A percentile compares a stretch with the other conserved stretches of the same genome.
Evolutionary conservation across 352 stramenopile genomes (phyloP).

Genomic region (Phytopythium aichiense): DNA sequence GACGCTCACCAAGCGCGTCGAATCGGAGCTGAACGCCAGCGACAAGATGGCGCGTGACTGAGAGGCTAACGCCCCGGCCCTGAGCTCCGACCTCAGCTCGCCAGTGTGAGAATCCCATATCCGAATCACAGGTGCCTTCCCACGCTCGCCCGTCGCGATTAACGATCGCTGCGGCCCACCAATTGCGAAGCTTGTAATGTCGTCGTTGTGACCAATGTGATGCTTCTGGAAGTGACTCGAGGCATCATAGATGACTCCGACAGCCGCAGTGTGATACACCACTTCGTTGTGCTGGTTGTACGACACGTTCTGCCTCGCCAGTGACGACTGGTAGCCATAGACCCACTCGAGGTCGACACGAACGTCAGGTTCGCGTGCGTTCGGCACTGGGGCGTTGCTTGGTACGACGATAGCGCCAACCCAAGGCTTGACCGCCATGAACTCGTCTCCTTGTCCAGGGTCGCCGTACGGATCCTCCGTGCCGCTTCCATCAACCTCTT

Average conservation of each 20-base stretch:
- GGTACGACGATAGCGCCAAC: slow-evolving; percentile 76
- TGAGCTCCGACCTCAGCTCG: slow-evolving; percentile 53
- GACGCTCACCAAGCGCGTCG: slow-evolving; percentile 57
- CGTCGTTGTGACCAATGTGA: slow-evolving; percentile 78
- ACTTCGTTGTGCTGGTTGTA: slow-evolving; percentile 74
- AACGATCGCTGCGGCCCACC: slow-evolving; percentile 50
- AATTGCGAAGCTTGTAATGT: slow-evolving; percentile 83
- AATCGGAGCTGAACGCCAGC: slow-evolving; percentile 58
- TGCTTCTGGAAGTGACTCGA: slow-evolving; percentile 75
- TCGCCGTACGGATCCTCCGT: slow-evolving; percentile 16
- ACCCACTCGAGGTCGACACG: slow-evolving; percentile 80
- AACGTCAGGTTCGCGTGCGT: slow-evolving; percentile 56
- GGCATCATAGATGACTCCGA: slow-evolving; percentile 81
- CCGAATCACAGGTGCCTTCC: slow-evolving; percentile 67
- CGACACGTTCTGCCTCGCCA: slow-evolving; percentile 74
- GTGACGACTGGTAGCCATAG: slow-evolving; percentile 74
- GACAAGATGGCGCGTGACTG: slow-evolving; percentile 69
- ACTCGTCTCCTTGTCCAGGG: slow-evolving; percentile 60
- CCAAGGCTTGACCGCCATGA: slow-evolving; percentile 90
- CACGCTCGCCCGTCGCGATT: slow-evolving; percentile 85
- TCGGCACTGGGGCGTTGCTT: slow-evolving; percentile 60
- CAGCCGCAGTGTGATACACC: slow-evolving; percentile 85
- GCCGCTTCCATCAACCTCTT: slow-evolving; percentile 12
- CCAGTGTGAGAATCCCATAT: slow-evolving; percentile 85
- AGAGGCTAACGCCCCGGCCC: slow-evolving; percentile 22